Evolutionary conservation across 495 filamentous ascomycete genomes (phyloP).

Genomic region (Penicillium cataractarum): DNA sequence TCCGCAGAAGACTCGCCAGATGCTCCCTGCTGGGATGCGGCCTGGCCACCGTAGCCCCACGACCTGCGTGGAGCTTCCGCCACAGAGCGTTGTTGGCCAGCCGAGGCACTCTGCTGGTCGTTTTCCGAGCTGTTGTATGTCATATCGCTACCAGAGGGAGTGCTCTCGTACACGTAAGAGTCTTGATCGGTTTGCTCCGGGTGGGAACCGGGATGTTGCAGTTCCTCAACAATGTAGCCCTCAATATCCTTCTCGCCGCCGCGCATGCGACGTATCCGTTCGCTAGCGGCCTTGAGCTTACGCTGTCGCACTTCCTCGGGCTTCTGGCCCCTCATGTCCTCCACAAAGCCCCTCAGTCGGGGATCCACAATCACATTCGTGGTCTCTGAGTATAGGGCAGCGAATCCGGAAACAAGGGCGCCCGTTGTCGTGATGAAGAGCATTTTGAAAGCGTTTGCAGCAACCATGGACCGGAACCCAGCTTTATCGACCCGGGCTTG

Average conservation of each 20-base stretch:
- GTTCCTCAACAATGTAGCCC: conserved; percentile 7
- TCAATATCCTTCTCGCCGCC: conserved; percentile 13
- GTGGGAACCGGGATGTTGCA: conserved; percentile 2
- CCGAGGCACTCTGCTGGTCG: not conserved
- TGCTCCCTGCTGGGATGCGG: not conserved
- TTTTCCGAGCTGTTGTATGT: not conserved
- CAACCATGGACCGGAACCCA: not conserved
- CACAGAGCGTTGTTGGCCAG: not conserved
- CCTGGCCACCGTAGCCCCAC: not conserved
- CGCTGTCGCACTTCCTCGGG: conserved; percentile 31
- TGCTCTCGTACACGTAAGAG: conserved; percentile 11
- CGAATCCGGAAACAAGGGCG: conserved; percentile 11
- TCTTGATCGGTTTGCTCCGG: conserved; percentile 5
- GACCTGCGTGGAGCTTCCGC: conserved; percentile 4
- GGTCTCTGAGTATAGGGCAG: conserved; percentile 20
- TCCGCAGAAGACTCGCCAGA: conserved; percentile 12
- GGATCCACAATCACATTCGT: conserved; percentile 27
- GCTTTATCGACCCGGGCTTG: not conserved
- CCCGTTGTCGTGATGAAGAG: conserved; percentile 23
- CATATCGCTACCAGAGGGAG: conserved; percentile 11
- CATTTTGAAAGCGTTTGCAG: conserved; percentile 22
- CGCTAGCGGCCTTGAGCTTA: conserved; percentile 22
- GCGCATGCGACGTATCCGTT: conserved; percentile 16
- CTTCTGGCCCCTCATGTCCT: conserved; percentile 24
- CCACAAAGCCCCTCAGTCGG: conserved; percentile 30